phyloP scores from a whole-genome alignment of 2,329 filamentous ascomycete genomes.

The Pseudocercospora cruenta region DNA sequence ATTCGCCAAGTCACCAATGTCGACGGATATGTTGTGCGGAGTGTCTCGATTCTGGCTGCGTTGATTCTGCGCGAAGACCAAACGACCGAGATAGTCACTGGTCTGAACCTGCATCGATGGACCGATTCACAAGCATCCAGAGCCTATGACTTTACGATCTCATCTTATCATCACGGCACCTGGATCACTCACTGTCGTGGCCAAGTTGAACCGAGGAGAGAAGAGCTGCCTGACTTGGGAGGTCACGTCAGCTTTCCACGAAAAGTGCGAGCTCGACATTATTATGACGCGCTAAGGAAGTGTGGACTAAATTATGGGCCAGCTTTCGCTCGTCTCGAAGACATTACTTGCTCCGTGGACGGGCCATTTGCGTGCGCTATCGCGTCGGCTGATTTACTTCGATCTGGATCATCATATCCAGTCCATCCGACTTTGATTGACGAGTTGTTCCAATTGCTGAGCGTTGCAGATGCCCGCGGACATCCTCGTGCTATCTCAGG shows the following conservation, averaged over 20 bases:
- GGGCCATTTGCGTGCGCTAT: too few species aligned
- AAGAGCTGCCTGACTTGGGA: background rate
- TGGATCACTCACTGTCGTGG: slow-evolving; percentile 15
- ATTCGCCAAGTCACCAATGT: slow-evolving; percentile 9
- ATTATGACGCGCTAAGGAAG: background rate
- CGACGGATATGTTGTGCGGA: background rate
- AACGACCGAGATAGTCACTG: slow-evolving; percentile 6
- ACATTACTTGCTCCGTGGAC: background rate
- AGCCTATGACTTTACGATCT: slow-evolving; percentile 13
- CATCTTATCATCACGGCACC: slow-evolving; percentile 5
- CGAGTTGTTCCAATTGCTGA: too few species aligned
- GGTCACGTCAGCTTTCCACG: background rate
- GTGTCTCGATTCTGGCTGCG: background rate
- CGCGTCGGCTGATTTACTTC: background rate
- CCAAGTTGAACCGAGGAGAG: background rate
- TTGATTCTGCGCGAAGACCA: background rate
- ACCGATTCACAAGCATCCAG: background rate
- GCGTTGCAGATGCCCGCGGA: too few species aligned
- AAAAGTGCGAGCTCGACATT: background rate
- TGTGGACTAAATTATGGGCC: background rate
- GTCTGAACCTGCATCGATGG: background rate
- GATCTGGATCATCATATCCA: too few species aligned
- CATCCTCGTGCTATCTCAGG: too few species aligned
- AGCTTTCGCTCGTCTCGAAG: background rate
- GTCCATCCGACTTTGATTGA: too few species aligned